Base-by-base conservation (phyloP, 106 monocot species). In the Dioscorea dumetorum region DNA sequence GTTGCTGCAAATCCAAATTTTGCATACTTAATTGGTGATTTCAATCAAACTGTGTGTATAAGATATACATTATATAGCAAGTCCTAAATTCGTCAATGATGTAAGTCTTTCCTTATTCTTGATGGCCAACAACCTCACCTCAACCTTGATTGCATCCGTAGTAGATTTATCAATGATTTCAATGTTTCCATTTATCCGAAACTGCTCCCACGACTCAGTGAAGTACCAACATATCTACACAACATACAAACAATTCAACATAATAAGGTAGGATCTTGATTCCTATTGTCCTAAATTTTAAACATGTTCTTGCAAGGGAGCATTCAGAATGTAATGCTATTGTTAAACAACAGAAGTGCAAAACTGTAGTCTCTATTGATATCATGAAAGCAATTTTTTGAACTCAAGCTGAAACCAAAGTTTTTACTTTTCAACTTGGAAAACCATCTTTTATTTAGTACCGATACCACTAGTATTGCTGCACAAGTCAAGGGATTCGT, bases 221-320 rank as follows among this genome's bases (percentile, higher is more conserved):
- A 95, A 95, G 52, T 95, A 95, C 95, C 95, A 95, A 54, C 88
- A 95, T 68, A 86, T 78, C 95, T 95, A 64, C 34, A 75, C 66
- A 33, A 56, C 4, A 54, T 35, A 48, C 17, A 21, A 58, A 4
- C 31, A 31, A 10, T 41, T 41, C 41, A 41, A 41, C 10, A 41
- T 41, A 10, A 6, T 41, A 41, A 41, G 41, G 41, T 6, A 41
- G 41, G 18, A 35, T 35, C 6, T 33, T 2, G 17, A 56, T 14
- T 18, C 19, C 19, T 2, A 15, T 12, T 15, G 15, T 18, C 54
- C 16, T 18, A 0, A 19, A 12, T 5, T 18, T 56, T 56, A 56
- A 56, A 18, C 54, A 56, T 16, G 54, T 56, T 9, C 3, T 28
- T 9, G 41, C 41, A 41, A 15, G 19, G 54, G 0, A 15, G 19